Evolutionary conservation across 768 basidiomycete genomes (phyloP), one percentile per base, ranked within the genome.

Genomic region (Psilocybe tampanensis): DNA sequence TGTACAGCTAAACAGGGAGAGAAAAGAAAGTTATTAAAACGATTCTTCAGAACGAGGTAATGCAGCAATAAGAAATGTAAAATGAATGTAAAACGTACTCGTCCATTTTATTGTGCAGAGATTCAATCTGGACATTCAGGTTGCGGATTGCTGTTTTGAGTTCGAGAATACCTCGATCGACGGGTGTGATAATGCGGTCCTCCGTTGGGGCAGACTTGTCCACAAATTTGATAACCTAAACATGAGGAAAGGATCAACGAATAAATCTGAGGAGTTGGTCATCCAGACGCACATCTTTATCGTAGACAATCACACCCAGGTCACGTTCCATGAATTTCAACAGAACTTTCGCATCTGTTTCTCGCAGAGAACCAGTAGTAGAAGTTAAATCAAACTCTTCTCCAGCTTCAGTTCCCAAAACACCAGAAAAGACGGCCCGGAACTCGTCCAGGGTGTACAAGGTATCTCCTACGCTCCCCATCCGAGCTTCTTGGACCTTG

Each of bases 211-310:
- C 67, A 12, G 70, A 70, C 8, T 71, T 62, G 18, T 79, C 76
- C 1, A 89, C 65, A 61, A 97, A 90, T 70, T 97, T 96, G 67
- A 96, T 84, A n/a, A 89, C 77, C 92, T 95, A 13, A n/a, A 39
- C 6, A 33, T 24, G 26, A 32, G 24, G 2, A 33, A 7, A 51
- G 34, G 39, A 21, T 41, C 22, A 43, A 44, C 41, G n/a, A 39
- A 57, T 36, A 33, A 32, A 44, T 12, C 36, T 34, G 15, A 2
- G 8, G 26, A 11, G 36, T 39, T n/a, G 42, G 13, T n/a, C 43
- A n/a, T 8, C 33, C 2, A 18, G 7, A 60, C 83, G 58, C 55
- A 94, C 94, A 61, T 88, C 86, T 58, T 83, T 80, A 47, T 92
- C 85, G 12, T 82, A 74, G 0, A 91, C 78, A 12, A 96, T 60